Evolutionary conservation across 768 basidiomycete species (phyloP).

Genomic region (Tephrocybe sp.): DNA sequence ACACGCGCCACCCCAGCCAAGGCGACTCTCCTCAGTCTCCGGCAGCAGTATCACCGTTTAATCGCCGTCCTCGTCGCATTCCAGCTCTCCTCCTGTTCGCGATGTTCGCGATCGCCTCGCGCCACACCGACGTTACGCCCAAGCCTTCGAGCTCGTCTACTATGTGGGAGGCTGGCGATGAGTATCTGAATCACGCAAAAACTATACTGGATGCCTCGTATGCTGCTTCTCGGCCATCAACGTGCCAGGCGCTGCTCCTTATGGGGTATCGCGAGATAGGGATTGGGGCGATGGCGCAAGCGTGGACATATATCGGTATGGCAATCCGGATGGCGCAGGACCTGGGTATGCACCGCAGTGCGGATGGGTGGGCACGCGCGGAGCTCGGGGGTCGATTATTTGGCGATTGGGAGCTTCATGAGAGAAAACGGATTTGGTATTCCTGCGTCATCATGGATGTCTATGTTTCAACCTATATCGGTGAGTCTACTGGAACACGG

Average conservation of each 20-base stretch:
- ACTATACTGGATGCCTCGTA: constrained; percentile 64
- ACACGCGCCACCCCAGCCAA: constrained; percentile 21
- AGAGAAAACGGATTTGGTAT: constrained; percentile 76
- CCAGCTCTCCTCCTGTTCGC: constrained; percentile 71
- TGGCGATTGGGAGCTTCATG: constrained; percentile 59
- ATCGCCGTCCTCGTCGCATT: constrained; percentile 43
- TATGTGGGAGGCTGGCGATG: constrained; percentile 86
- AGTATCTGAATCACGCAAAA: constrained; percentile 69
- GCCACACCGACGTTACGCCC: constrained; percentile 50
- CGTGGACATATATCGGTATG: constrained; percentile 87
- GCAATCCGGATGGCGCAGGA: constrained; percentile 93
- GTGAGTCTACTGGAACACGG: constrained; percentile 29
- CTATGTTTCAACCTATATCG: constrained; percentile 79
- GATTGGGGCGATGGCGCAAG: constrained; percentile 85
- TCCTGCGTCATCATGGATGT: constrained; percentile 78
- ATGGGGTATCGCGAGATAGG: constrained; percentile 86
- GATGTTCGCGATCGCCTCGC: constrained; percentile 84
- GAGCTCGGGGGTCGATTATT: constrained; percentile 60
- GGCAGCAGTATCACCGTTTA: constrained; percentile 33
- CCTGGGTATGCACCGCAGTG: constrained; percentile 77
- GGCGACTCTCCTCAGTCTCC: constrained; percentile 19
- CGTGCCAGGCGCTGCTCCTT: constrained; percentile 77
- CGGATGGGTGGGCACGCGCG: constrained; percentile 73
- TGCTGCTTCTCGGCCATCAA: constrained; percentile 70
- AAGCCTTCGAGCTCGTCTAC: constrained; percentile 43